Evolutionary conservation across 331 rosid genomes (phyloP).

Genomic region (Ulmus americana): DNA sequence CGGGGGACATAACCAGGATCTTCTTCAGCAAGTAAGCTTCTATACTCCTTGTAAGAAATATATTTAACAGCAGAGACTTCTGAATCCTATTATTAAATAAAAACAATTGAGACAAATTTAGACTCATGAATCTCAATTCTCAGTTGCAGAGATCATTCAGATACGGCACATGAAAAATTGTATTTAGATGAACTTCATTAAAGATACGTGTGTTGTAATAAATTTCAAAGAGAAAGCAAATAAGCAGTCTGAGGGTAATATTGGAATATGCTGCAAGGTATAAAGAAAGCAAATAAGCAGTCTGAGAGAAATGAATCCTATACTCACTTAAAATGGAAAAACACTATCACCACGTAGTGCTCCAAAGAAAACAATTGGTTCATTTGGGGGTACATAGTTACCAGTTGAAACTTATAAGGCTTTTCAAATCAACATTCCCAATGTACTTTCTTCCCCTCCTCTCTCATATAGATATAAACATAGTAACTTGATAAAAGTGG

Average conservation of each 20-base stretch:
- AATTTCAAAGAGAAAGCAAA: not conserved
- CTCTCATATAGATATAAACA: not conserved
- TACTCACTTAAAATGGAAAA: not conserved
- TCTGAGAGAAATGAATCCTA: not conserved
- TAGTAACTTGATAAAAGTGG: not conserved
- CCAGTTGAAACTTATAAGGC: not conserved
- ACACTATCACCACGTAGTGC: not conserved
- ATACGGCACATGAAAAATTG: not conserved
- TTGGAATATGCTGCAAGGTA: not conserved
- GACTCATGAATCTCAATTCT: not conserved
- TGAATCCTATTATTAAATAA: conserved; percentile 44
- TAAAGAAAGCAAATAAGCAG: too few relatives aligned
- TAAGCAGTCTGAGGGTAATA: not conserved
- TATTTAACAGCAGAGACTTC: conserved; percentile 96
- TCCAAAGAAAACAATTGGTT: not conserved
- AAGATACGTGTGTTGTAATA: not conserved
- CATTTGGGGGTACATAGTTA: not conserved
- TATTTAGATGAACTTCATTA: not conserved
- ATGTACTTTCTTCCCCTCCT: not conserved
- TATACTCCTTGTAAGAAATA: conserved; percentile 63
- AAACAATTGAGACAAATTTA: conserved; percentile 8
- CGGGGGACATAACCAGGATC: conserved; percentile 67
- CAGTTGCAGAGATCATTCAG: conserved; percentile 1
- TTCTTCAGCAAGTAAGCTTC: conserved; percentile 52
- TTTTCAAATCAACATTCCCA: not conserved